Percentiles rank a stretch among this genome's conserved stretches.
Evolutionary conservation across 257 asterid species (phyloP).

Genomic region (Mentha longifolia): DNA sequence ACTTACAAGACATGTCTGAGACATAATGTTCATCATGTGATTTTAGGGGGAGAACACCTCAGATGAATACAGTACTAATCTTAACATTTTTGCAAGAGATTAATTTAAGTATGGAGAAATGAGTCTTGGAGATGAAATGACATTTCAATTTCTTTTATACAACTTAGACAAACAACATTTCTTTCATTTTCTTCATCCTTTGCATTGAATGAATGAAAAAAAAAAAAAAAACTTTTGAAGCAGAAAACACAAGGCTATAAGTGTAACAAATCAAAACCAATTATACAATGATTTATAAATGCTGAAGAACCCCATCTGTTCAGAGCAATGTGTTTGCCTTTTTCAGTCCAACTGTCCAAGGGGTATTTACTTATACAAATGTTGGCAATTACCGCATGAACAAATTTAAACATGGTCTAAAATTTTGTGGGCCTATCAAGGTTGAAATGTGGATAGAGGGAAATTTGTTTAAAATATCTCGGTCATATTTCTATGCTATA

Average conservation of each 20-base stretch:
- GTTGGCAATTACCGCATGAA: slow-evolving; percentile 9
- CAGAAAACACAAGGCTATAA: slow-evolving; percentile 1
- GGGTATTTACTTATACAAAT: background rate
- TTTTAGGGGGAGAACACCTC: background rate
- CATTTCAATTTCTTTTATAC: no score
- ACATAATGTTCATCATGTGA: slow-evolving; percentile 14
- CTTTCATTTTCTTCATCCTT: background rate
- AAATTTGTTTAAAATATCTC: background rate
- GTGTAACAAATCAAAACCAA: slow-evolving; percentile 22
- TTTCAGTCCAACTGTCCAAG: background rate
- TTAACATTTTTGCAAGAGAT: no score
- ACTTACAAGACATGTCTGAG: background rate
- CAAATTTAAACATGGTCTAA: slow-evolving; percentile 5
- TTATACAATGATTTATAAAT: slow-evolving; percentile 2
- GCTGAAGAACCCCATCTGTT: background rate
- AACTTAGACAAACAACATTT: background rate
- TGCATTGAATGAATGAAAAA: background rate
- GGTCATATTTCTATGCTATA: slow-evolving; percentile 17
- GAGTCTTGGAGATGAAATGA: no score
- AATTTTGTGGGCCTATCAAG: slow-evolving; percentile 10
- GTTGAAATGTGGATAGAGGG: background rate
- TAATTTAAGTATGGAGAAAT: no score
- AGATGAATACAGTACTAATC: background rate
- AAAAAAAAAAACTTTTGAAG: background rate
- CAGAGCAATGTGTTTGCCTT: background rate